Base-by-base conservation (phyloP, 176 grass and related monocot genomes). In the Puya raimondii region DNA sequence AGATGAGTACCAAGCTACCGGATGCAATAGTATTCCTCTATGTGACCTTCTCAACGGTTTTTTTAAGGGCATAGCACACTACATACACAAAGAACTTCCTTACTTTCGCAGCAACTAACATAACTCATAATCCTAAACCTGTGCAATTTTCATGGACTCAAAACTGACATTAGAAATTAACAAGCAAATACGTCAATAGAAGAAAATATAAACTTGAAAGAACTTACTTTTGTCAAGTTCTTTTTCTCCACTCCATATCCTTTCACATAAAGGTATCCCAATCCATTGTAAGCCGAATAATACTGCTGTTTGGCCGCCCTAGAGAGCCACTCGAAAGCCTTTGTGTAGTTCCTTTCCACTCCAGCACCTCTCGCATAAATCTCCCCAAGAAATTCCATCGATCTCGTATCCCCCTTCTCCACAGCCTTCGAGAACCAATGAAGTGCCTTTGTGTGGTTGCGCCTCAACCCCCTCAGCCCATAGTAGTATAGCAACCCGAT, bases 221-320 rank as follows among this genome's bases (percentile, higher is more conserved):
- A 64, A 86, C 72, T 86, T 74, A 92, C 84, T 81, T 88, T 94
- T 6, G 90, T 94, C 72, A 91, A 73, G 67, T 99, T 99, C 64
- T 94, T 99, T 67, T 85, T 78, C 83, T 90, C 95, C 64, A 99
- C 95, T 42, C 95, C 95, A 51, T 88, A 99, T 11, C 95, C 90
- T 91, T 99, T 99, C 18, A 93, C 90, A 73, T 99, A 91, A 18
- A 99, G 85, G 67, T 99, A 99, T 53, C 95, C 95, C 57, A 99
- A 80, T 64, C 90, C 95, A 86, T 99, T 99, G 79, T 99, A 99
- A 50, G 95, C 95, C 49, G 95, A 99, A 76, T 91, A 99, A 65
- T 91, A 80, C 78, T 88, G 80, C 71, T 94, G 84, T 23, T 72
- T 94, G 50, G 87, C 87, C 71, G 95, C 95, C 16, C 86, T 85